Evolutionary conservation across 192 early-diverging fungal species (phyloP), one percentile per base, ranked within the genome.

Genomic region (Coemansia sp.): DNA sequence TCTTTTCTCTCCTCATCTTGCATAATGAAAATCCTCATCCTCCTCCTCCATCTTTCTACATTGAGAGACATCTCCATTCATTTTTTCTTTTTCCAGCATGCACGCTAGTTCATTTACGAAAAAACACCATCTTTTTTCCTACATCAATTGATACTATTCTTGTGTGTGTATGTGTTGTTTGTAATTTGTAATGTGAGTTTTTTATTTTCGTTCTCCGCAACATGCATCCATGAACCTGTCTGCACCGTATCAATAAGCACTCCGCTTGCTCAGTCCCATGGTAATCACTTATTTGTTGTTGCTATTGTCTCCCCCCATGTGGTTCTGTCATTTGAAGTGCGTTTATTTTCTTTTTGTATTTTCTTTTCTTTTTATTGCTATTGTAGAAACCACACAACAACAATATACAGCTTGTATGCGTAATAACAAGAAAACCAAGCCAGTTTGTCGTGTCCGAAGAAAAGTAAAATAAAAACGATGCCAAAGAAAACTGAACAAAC

Each of bases 141-240:
- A 25, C 19, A 54, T 20, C 16, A 2, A 50, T 25, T 54, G 20
- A 20, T 22, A 17, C 20, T 22, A 3, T 32, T 54, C 9, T 10
- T 22, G 10, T 54, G 19, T 54, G 51, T 25, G 12, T 50, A 5
- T 32, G 25, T 50, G 22, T 48, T 54, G 17, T 50, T 50, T 10
- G 49, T 16, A 4, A 5, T 50, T 50, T 50, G 49, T 14, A 5
- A 8, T 25, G 19, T 54, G 51, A 9, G 7, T 54, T 25, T 53
- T 53, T 53, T 9, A 16, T n/a, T 16, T 50, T n/a, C 10, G 51
- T 25, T 54, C 25, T 54, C 51, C 22, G 20, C 22, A 25, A 20
- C 51, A 54, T 54, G 22, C 51, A 54, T 54, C 51, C 25, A 25
- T 54, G 51, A 54, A 54, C 22, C 51, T 12, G 25, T 25, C 51